Evolutionary conservation across 2,329 filamentous ascomycete species (phyloP).

Genomic region (Alternaria sp.): DNA sequence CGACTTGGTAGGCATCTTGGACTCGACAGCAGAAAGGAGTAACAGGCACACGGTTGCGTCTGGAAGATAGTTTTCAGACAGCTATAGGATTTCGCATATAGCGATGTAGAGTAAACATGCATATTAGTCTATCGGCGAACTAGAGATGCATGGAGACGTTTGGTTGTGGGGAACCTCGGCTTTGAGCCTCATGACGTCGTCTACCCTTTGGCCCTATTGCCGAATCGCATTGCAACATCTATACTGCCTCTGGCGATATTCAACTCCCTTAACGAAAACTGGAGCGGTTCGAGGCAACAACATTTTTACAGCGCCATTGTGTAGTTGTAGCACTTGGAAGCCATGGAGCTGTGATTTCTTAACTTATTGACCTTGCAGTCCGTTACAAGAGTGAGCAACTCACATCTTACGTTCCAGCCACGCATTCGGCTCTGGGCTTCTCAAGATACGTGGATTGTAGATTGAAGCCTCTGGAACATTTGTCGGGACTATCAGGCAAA

Average conservation of each 20-base stretch:
- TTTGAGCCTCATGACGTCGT: constrained; percentile 1
- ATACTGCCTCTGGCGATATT: background rate
- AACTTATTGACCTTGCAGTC: background rate
- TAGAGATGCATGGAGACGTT: background rate
- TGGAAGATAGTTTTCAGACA: background rate
- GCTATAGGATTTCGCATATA: background rate
- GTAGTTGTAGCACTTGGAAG: background rate
- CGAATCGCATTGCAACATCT: background rate
- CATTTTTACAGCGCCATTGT: background rate
- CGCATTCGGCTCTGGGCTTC: background rate
- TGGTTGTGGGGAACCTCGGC: constrained; percentile 13
- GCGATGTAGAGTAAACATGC: background rate
- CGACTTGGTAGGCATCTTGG: constrained; percentile 30
- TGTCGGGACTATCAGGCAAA: background rate
- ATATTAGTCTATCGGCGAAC: background rate
- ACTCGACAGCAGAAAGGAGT: background rate
- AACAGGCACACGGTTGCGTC: background rate
- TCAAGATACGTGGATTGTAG: background rate
- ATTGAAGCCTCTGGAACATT: background rate
- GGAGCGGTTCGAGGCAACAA: background rate
- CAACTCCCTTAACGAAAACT: background rate
- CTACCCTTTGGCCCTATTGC: background rate
- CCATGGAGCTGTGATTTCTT: background rate
- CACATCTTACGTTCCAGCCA: background rate
- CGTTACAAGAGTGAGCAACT: background rate